These are phyloP conservation scores for Clavispora fructus DNA, from an alignment of 805 yeast genomes.

Conservation along the genomic window DNA sequence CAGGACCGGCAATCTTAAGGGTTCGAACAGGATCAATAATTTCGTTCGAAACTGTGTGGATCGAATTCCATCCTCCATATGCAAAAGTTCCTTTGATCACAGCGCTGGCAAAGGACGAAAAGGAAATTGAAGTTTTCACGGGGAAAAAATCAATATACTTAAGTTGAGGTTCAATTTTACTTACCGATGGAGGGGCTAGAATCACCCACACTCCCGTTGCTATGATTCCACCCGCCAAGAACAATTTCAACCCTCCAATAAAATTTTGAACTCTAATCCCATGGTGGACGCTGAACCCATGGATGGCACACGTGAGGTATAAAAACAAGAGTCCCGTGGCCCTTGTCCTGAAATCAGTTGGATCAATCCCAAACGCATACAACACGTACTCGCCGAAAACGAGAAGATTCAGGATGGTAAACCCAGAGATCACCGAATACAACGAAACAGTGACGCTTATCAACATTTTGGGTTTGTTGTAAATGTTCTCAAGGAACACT, in stretches of 20 bases:
- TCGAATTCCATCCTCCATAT: conserved; percentile 59
- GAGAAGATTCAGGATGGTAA: conserved; percentile 49
- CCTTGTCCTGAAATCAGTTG: conserved; percentile 31
- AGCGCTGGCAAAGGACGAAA: conserved; percentile 49
- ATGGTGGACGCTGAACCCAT: conserved; percentile 53
- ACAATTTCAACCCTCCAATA: conserved; percentile 57
- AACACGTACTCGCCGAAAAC: conserved; percentile 59
- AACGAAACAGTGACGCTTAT: conserved; percentile 47
- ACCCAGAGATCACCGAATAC: conserved; percentile 50
- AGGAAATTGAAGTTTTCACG: conserved; percentile 28
- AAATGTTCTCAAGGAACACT: conserved; percentile 64
- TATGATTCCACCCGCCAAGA: conserved; percentile 49
- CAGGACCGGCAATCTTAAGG: conserved; percentile 57
- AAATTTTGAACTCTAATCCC: conserved; percentile 61
- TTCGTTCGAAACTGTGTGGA: conserved; percentile 58
- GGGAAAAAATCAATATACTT: conserved; percentile 25
- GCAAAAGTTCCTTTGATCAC: conserved; percentile 55
- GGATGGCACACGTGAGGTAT: conserved; percentile 35
- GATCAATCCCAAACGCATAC: conserved; percentile 39
- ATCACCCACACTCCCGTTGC: conserved; percentile 55
- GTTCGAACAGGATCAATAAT: conserved; percentile 55
- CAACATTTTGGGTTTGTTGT: conserved; percentile 53
- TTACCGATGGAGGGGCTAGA: conserved; percentile 40
- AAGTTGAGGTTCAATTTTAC: conserved; percentile 42
- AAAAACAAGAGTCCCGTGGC: conserved; percentile 26